Evolutionary conservation across 2,329 filamentous ascomycete genomes (phyloP).

Genomic region (Diaporthe citriasiana): DNA sequence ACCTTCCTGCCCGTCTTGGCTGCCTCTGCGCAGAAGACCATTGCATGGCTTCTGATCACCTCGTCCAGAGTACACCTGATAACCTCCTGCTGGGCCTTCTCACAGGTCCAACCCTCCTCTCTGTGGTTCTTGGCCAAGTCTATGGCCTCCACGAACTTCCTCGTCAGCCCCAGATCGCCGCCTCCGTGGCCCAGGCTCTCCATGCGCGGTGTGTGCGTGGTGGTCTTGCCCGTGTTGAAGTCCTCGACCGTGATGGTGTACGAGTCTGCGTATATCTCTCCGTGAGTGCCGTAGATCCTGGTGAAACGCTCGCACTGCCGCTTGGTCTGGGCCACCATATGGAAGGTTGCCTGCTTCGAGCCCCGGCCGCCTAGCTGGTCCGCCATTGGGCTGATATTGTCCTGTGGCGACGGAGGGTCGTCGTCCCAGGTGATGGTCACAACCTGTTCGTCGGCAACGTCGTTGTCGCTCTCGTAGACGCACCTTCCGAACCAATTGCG

Average conservation of each 20-base stretch:
- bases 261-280: conserved; percentile 90
- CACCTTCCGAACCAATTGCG: conserved; percentile 92
- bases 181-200: conserved; percentile 77
- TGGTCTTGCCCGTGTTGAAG: conserved; percentile 72
- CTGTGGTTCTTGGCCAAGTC: conserved; percentile 83
- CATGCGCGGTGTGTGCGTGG: conserved; percentile 71
- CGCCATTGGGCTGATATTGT: conserved; percentile 31
- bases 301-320: conserved; percentile 89
- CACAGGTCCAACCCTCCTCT: conserved; percentile 74
- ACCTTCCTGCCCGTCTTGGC: conserved; percentile 79
- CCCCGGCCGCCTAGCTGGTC: conserved; percentile 61
- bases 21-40: conserved; percentile 95
- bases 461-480: conserved; percentile 93
- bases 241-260: conserved; percentile 81
- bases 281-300: conserved; percentile 86
- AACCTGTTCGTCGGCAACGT: conserved; percentile 92
- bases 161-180: conserved; percentile 83
- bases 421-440: conserved; percentile 93
- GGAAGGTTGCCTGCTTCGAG: conserved; percentile 89
- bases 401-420: conserved; percentile 59
- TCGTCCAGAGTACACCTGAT: conserved; percentile 90
- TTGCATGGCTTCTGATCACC: conserved; percentile 87
- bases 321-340: conserved; percentile 94
- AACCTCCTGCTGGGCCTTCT: conserved; percentile 79
- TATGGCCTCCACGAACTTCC: conserved; percentile 87